phyloP scores from a whole-genome alignment of 352 stramenopile species.

The Phytophthora tentaculata region DNA sequence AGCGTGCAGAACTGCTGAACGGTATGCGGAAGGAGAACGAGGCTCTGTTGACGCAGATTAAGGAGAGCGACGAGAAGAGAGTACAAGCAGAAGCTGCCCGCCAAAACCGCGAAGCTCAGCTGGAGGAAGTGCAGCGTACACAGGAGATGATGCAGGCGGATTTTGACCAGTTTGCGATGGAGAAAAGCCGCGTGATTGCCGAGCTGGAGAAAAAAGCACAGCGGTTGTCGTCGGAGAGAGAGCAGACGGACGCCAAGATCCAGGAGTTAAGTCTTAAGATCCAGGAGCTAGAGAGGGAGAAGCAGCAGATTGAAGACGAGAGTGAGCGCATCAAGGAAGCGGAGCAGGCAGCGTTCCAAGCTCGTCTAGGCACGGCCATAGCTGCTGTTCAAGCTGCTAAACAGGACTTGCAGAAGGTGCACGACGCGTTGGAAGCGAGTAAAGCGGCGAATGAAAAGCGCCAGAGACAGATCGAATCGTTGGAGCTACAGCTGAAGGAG shows the following conservation, averaged over 20 bases:
- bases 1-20: slow-evolving; percentile 79
- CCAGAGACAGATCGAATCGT: slow-evolving; percentile 28
- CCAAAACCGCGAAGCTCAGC: slow-evolving; percentile 12
- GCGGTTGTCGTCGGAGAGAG: slow-evolving; percentile 15
- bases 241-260: slow-evolving; percentile 20
- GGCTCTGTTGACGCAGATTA: slow-evolving; percentile 34
- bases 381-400: slow-evolving; percentile 21
- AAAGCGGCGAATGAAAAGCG: slow-evolving; percentile 35
- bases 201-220: slow-evolving; percentile 33
- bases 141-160: slow-evolving; percentile 48
- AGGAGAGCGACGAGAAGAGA: slow-evolving; percentile 27
- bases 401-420: slow-evolving; percentile 28
- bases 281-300: slow-evolving; percentile 34
- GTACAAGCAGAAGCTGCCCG: slow-evolving; percentile 23
- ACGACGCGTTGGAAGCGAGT: slow-evolving; percentile 28
- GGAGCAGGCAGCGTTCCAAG: slow-evolving; percentile 28
- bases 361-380: slow-evolving; percentile 25
- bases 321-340: slow-evolving; percentile 30
- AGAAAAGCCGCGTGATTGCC: slow-evolving; percentile 30
- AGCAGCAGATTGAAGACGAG: slow-evolving; percentile 22
- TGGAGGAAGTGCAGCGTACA: slow-evolving; percentile 39
- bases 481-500: slow-evolving; percentile 35
- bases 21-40: slow-evolving; percentile 83
- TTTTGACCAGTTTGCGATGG: slow-evolving; percentile 41
- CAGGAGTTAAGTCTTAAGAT: slow-evolving; percentile 24